A percentile compares a stretch with the other conserved stretches of the same genome.
Evolutionary conservation across 306 rosid genomes (phyloP).

Genomic region (Medicago arabica): DNA sequence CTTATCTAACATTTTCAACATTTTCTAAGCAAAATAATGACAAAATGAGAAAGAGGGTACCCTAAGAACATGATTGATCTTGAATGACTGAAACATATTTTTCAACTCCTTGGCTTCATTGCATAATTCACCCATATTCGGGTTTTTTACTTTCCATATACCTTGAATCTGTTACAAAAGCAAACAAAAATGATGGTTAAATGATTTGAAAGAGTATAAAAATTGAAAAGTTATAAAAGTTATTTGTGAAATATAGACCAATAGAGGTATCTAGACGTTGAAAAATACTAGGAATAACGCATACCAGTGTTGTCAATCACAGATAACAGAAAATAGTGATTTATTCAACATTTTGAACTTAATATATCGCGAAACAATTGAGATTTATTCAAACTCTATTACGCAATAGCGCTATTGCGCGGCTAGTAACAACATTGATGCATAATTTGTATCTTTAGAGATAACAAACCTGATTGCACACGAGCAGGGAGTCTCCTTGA

Average conservation of each 20-base stretch:
- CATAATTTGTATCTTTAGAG: neutral
- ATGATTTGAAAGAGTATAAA: constrained; percentile 10
- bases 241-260: neutral
- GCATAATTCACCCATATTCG: constrained; percentile 70
- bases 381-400: neutral
- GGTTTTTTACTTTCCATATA: constrained; percentile 69
- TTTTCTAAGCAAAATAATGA: neutral
- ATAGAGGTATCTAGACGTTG: neutral
- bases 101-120: constrained; percentile 63
- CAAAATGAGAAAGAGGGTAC: constrained; percentile 27
- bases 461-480: constrained; percentile 84
- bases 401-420: neutral
- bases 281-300: neutral
- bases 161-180: constrained; percentile 67
- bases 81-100: constrained; percentile 65
- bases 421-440: neutral
- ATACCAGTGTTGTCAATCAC: neutral
- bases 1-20: neutral
- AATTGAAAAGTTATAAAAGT: neutral
- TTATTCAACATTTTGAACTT: neutral
- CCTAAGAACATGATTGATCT: constrained; percentile 73
- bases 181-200: constrained; percentile 17
- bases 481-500: constrained; percentile 83
- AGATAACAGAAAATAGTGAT: neutral
- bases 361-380: neutral